phyloP scores from a whole-genome alignment of 2,329 filamentous ascomycete species.

The Aspergillus sp. region DNA sequence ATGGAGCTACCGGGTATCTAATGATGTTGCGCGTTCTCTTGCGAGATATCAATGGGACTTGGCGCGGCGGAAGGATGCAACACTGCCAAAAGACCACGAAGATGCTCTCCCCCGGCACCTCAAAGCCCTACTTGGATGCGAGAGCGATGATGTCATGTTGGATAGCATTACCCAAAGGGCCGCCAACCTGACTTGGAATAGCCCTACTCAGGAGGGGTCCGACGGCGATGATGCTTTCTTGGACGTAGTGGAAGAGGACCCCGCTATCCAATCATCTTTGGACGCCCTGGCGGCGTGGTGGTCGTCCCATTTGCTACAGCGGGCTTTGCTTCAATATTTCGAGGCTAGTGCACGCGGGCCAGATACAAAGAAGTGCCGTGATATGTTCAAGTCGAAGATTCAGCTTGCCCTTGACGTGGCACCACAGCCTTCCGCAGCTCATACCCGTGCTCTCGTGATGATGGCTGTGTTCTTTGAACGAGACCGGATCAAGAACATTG shows the following conservation, averaged over 20 bases:
- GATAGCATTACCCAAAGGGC: slow-evolving; percentile 78
- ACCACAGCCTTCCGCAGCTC: slow-evolving; percentile 73
- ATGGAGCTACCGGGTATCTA: slow-evolving; percentile 63
- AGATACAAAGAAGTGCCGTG: slow-evolving; percentile 41
- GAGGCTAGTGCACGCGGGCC: slow-evolving; percentile 52
- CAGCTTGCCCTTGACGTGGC: slow-evolving; percentile 70
- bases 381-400: slow-evolving; percentile 55
- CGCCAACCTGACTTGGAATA: slow-evolving; percentile 87
- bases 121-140: slow-evolving; percentile 70
- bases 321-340: slow-evolving; percentile 65
- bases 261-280: slow-evolving; percentile 78
- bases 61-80: slow-evolving; percentile 62
- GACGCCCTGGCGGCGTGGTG: slow-evolving; percentile 92
- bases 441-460: slow-evolving; percentile 58
- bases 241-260: slow-evolving; percentile 81
- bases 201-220: slow-evolving; percentile 68
- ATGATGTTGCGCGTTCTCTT: slow-evolving; percentile 69
- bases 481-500: slow-evolving; percentile 52
- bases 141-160: slow-evolving; percentile 79
- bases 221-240: slow-evolving; percentile 67
- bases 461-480: slow-evolving; percentile 59
- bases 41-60: slow-evolving; percentile 79
- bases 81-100: slow-evolving; percentile 52
- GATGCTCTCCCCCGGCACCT: slow-evolving; percentile 76
- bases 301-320: slow-evolving; percentile 72